These are phyloP conservation scores for Lentinula guzmanii DNA, from an alignment of 768 basidiomycete genomes.

Conservation along the genomic window DNA sequence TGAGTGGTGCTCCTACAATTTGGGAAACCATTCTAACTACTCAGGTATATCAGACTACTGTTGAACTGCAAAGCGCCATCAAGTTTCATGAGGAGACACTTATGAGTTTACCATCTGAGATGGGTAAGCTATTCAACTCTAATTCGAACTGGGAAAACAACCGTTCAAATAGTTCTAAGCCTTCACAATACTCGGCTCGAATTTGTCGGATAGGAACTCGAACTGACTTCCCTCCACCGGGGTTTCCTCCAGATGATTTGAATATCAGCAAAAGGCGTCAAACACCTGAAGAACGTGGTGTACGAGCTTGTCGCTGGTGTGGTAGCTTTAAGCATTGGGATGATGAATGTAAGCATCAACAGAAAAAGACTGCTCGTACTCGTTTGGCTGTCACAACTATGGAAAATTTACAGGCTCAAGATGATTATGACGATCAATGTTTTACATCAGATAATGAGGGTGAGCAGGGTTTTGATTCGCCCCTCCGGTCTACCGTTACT, in stretches of 20 bases:
- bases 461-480: too few relatives aligned
- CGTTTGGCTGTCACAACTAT: too few relatives aligned
- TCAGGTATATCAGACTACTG: not conserved
- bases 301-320: conserved; percentile 26
- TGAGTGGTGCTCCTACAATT: conserved; percentile 6
- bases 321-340: conserved; percentile 29
- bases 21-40: conserved; percentile 13
- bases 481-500: too few relatives aligned
- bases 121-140: not conserved
- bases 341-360: conserved; percentile 22
- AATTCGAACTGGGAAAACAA: not conserved
- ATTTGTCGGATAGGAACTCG: not conserved
- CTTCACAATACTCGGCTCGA: not conserved
- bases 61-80: conserved; percentile 14
- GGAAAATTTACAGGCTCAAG: too few relatives aligned
- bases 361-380: too few relatives aligned
- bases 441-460: too few relatives aligned
- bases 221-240: not conserved
- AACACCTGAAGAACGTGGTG: conserved; percentile 16
- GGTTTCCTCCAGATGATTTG: conserved; percentile 1
- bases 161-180: not conserved
- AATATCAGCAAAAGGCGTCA: not conserved
- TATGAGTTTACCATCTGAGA: not conserved
- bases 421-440: too few relatives aligned
- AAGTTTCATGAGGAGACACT: conserved; percentile 15